Evolutionary conservation across 495 filamentous ascomycete genomes (phyloP), one percentile per base, ranked within the genome.

Genomic region (Trichocladium antarcticum): DNA sequence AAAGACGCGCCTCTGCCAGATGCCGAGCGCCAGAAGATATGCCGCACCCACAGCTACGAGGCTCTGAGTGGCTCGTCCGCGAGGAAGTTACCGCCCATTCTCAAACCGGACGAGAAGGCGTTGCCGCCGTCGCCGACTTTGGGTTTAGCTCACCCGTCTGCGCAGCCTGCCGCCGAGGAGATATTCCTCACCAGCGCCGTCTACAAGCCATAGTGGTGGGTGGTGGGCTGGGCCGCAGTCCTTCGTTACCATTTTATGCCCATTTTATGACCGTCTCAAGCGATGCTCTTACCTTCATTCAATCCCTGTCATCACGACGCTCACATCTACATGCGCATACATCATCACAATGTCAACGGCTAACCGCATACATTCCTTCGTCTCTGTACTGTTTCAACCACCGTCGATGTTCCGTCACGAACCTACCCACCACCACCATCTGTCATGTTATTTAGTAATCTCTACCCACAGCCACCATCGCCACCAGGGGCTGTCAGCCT

Each of bases 141-240:
- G 49, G 45, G 45, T 34, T 51, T 44, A 3, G 20, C 51, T 12
- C 41, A 52, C 17, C 24, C 38, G 3, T 28, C 54, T 3, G 45
- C 38, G 8, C 56, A 49, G 5, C 37, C 32, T 17, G 17, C 41
- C 6, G 45, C 52, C 11, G 56, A 44, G 17, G 64, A 70, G 39
- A 16, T 72, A 12, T 69, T 70, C 37, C 63, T 74, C 21, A 71
- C 69, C 24, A 61, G 59, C 44, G 68, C 71, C 28, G 69, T 74
- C 15, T 74, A 72, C 57, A 53, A 54, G 38, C 61, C 61, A 11
- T 21, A 45, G 29, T 41, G 38, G 21, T 51, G 39, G 38, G n/a
- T n/a, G n/a, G n/a, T n/a, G n/a, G n/a, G n/a, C n/a, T n/a, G n/a
- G n/a, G n/a, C n/a, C n/a, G n/a, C n/a, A n/a, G n/a, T n/a, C n/a